Percentiles rank a stretch among this genome's conserved stretches.
Evolutionary conservation across 768 basidiomycete species (phyloP).

Genomic region (Fistulinella prunicolor): DNA sequence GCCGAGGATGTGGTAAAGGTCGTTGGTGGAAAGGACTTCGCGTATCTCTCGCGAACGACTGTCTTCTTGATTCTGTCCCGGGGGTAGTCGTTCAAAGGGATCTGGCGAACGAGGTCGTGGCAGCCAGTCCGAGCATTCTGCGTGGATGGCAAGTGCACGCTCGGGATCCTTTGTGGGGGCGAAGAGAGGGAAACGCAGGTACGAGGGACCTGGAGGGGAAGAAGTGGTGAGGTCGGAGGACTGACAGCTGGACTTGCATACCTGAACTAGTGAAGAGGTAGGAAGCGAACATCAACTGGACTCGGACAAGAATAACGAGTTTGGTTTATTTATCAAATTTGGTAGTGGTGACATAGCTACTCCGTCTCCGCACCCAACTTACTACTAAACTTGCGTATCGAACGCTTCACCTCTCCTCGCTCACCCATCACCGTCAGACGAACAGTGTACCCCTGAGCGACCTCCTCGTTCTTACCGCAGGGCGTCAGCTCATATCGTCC

Average conservation of each 20-base stretch:
- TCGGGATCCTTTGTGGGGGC: slow-evolving; percentile 46
- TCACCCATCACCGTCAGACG: slow-evolving; percentile 91
- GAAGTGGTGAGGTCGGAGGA: slow-evolving; percentile 2
- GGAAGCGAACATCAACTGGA: slow-evolving; percentile 36
- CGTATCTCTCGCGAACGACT: slow-evolving; percentile 24
- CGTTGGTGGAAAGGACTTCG: slow-evolving; percentile 56
- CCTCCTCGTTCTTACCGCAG: slow-evolving; percentile 25
- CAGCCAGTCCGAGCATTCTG: slow-evolving; percentile 30
- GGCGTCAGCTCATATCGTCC: slow-evolving; percentile 71
- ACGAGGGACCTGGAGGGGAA: slow-evolving; percentile 47
- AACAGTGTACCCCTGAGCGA: slow-evolving; percentile 36
- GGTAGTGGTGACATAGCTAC: not conserved
- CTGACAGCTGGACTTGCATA: slow-evolving; percentile 1
- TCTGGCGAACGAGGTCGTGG: slow-evolving; percentile 16
- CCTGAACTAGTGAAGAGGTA: slow-evolving; percentile 29
- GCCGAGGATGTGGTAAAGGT: slow-evolving; percentile 75
- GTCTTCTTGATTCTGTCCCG: slow-evolving; percentile 9
- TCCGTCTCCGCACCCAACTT: slow-evolving; percentile 37
- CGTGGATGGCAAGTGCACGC: slow-evolving; percentile 29
- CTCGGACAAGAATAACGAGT: too few species aligned
- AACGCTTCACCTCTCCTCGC: slow-evolving; percentile 68
- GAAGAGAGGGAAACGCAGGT: slow-evolving; percentile 63
- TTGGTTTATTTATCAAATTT: not conserved
- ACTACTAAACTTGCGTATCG: slow-evolving; percentile 53
- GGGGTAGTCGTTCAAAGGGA: not conserved